Conservation (phyloP, 495 filamentous ascomycete genomes). For the Podospora anserina region DNA sequence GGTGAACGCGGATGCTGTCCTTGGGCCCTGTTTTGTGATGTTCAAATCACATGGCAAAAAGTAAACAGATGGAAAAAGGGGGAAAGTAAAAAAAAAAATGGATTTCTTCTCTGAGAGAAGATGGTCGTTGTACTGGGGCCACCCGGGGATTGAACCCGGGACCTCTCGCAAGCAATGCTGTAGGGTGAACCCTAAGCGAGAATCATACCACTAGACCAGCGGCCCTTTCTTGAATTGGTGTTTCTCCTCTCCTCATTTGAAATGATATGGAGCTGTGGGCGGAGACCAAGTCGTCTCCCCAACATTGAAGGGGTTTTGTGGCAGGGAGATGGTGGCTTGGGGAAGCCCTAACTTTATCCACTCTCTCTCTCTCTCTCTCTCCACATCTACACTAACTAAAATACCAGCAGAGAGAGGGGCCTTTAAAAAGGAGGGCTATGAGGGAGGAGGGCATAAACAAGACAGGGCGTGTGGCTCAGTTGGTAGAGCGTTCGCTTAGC, state of each 20-base stretch:
- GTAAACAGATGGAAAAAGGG: neutral
- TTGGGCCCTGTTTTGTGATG: no score
- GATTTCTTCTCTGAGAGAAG: neutral
- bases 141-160: neutral
- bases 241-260: neutral
- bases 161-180: neutral
- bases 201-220: neutral
- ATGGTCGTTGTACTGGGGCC: neutral
- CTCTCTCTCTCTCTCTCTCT: no score
- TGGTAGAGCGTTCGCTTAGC: constrained; percentile 13
- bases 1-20: no score
- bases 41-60: no score
- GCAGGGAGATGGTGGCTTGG: no score
- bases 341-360: no score
- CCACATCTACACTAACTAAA: no score
- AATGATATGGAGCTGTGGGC: neutral
- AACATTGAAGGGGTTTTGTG: no score
- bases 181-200: neutral
- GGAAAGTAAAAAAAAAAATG: neutral
- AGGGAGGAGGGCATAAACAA: no score
- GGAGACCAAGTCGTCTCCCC: neutral
- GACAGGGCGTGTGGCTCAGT: constrained; percentile 11
- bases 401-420: no score
- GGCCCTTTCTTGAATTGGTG: neutral
- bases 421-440: neutral